Conservation (phyloP, 495 filamentous ascomycete species). For the Platismatia glauca region DNA sequence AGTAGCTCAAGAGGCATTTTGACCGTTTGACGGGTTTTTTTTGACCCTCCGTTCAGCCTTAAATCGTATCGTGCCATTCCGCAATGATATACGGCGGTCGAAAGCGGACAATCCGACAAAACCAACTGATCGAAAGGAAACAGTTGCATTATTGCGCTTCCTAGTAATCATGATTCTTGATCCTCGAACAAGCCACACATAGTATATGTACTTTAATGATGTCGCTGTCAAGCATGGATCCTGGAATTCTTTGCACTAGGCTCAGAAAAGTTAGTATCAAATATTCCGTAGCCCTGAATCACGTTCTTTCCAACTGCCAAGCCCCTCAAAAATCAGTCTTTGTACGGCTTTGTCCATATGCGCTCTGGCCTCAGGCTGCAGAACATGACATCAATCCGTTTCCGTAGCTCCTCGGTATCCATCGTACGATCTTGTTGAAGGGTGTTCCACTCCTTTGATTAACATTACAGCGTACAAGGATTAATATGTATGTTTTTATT, state of each 20-base stretch:
- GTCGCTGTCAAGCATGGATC: too few relatives aligned
- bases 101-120: too few relatives aligned
- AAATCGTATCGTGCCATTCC: too few relatives aligned
- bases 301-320: neutral
- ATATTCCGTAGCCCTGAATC: neutral
- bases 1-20: too few relatives aligned
- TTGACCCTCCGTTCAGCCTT: slow-evolving; percentile 3
- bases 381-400: neutral
- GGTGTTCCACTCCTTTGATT: neutral
- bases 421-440: neutral
- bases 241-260: too few relatives aligned
- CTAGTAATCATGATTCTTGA: too few relatives aligned
- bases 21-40: neutral
- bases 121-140: neutral
- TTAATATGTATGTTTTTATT: neutral
- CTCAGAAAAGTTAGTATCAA: too few relatives aligned
- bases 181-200: too few relatives aligned
- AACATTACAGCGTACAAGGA: neutral
- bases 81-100: too few relatives aligned
- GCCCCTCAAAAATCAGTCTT: neutral
- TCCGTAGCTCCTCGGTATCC: neutral
- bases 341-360: neutral
- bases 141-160: too few relatives aligned
- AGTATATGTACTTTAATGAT: too few relatives aligned
- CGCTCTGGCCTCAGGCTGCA: neutral